A percentile compares a stretch with the other conserved stretches of the same genome.
Conservation (phyloP, 257 asterid species). For the Penstemon barbatus region DNA sequence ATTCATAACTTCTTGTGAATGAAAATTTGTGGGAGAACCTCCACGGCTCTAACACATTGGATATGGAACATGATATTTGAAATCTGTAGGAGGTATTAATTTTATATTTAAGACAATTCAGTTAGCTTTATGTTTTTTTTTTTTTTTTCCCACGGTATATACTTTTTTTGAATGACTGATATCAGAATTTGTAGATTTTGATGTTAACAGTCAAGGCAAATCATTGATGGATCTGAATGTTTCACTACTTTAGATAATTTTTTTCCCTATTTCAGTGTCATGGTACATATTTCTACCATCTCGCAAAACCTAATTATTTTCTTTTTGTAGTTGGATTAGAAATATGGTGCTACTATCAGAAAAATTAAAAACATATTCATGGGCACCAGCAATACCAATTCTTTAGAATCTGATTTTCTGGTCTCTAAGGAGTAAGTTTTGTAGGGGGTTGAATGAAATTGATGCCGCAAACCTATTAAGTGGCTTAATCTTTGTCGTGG, state of each 20-base stretch:
- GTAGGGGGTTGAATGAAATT: too few relatives aligned
- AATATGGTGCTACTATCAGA: neutral
- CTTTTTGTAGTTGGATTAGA: neutral
- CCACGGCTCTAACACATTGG: neutral
- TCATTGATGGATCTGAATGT: slow-evolving; percentile 1
- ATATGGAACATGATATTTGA: neutral
- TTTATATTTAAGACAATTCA: too few relatives aligned
- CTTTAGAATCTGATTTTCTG: too few relatives aligned
- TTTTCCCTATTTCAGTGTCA: too few relatives aligned
- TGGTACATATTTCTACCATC: neutral
- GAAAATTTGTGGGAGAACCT: slow-evolving; percentile 8
- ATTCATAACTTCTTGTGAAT: neutral
- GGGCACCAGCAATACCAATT: too few relatives aligned
- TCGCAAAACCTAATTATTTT: neutral
- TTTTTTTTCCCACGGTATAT: too few relatives aligned
- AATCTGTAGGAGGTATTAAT: neutral
- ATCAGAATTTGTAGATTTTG: neutral
- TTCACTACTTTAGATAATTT: neutral
- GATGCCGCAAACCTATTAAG: too few relatives aligned
- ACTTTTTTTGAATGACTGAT: too few relatives aligned
- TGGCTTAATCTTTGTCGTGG: too few relatives aligned
- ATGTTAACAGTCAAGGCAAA: neutral
- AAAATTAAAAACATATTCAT: too few relatives aligned
- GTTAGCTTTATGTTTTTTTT: too few relatives aligned
- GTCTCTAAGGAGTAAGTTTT: too few relatives aligned